Conservation (phyloP, 192 early-diverging fungal genomes). For the Neocallimastix lanati region DNA sequence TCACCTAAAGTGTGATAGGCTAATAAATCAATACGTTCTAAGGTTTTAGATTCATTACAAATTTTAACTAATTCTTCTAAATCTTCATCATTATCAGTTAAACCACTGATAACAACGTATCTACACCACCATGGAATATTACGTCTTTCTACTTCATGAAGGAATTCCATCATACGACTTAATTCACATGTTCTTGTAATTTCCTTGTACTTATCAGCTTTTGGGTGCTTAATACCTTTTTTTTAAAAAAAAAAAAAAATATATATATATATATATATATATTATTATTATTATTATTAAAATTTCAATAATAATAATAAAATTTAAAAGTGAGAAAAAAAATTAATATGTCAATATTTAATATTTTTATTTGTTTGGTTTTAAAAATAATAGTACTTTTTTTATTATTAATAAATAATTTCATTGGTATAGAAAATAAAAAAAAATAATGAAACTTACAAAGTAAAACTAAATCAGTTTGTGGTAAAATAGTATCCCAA, state of each 20-base stretch:
- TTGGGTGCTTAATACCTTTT: background rate
- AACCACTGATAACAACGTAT: background rate
- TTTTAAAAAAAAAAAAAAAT: too few relatives aligned
- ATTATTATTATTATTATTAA: background rate
- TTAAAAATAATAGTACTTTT: too few relatives aligned
- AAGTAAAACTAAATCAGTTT: slow-evolving; percentile 1
- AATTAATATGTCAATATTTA: too few relatives aligned
- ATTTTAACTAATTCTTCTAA: background rate
- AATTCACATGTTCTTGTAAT: background rate
- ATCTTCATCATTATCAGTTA: background rate
- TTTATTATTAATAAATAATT: too few relatives aligned
- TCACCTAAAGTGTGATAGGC: slow-evolving; percentile 1
- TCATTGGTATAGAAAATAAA: too few relatives aligned
- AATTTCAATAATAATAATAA: too few relatives aligned
- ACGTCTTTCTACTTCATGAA: background rate
- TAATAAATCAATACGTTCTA: slow-evolving; percentile 1
- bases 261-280: too few relatives aligned
- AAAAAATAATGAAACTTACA: background rate
- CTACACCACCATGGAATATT: slow-evolving; percentile 2
- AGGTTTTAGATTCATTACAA: background rate
- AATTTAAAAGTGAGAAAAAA: too few relatives aligned
- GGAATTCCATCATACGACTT: background rate
- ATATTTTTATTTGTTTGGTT: too few relatives aligned
- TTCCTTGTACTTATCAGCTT: background rate
- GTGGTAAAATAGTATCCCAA: background rate